Evolutionary conservation across 176 grass and related monocot genomes (phyloP).

Genomic region (Aegilops sharonensis): DNA sequence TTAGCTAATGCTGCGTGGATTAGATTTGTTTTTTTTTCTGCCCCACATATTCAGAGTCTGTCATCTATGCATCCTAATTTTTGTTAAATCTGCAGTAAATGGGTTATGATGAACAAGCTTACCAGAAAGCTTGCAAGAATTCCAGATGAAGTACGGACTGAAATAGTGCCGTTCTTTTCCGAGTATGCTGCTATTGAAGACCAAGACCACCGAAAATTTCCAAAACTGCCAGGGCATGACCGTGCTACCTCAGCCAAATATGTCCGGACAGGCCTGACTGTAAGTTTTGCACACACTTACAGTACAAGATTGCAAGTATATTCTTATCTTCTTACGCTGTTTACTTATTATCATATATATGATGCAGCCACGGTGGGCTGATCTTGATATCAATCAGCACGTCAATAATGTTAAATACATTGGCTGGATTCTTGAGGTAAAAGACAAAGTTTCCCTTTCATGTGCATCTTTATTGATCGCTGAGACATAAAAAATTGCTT

Average conservation of each 20-base stretch:
- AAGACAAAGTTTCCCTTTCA: background rate
- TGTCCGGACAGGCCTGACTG: slow-evolving; percentile 78
- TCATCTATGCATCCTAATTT: slow-evolving; percentile 28
- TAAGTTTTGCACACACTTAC: slow-evolving; percentile 40
- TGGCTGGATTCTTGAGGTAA: slow-evolving; percentile 87
- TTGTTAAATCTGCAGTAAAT: slow-evolving; percentile 53
- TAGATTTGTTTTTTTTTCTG: background rate
- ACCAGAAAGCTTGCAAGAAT: slow-evolving; percentile 91
- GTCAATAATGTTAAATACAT: slow-evolving; percentile 93
- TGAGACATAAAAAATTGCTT: background rate
- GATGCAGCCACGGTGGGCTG: slow-evolving; percentile 66
- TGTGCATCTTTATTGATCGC: background rate
- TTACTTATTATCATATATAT: background rate
- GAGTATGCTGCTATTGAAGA: slow-evolving; percentile 64
- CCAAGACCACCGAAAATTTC: slow-evolving; percentile 77
- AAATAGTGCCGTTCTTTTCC: slow-evolving; percentile 83
- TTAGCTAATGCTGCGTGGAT: background rate
- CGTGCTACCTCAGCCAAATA: slow-evolving; percentile 52
- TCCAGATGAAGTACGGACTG: slow-evolving; percentile 80
- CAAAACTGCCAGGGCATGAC: slow-evolving; percentile 57
- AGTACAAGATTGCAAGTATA: slow-evolving; percentile 22
- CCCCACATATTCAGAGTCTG: background rate
- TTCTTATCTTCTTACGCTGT: background rate
- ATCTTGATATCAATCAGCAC: slow-evolving; percentile 84
- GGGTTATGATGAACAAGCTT: slow-evolving; percentile 98